Base-by-base conservation (phyloP, 2,329 filamentous ascomycete genomes). In the Niveomyces coronatus region DNA sequence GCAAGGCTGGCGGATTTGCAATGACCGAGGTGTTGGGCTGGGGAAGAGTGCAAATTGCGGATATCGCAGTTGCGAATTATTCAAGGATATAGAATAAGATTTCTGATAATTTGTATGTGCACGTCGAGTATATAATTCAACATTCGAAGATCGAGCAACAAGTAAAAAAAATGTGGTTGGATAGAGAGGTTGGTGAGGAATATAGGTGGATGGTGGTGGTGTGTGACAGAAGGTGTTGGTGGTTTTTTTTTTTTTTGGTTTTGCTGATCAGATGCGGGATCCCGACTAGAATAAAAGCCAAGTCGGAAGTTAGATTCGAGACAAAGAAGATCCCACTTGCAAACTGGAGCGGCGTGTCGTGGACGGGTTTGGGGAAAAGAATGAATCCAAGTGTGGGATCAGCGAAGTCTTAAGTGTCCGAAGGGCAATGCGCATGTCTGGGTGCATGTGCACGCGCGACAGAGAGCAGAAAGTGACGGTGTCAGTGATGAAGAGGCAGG, bases 321-420 rank as follows among this genome's bases (percentile, higher is more conserved):
- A 57, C 51, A 53, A n/a, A 52, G 49, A 53, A 56, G 50, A 58
- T 55, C 52, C 49, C 22, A 15, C 18, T 32, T 30, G 30, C n/a
- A 13, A 31, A n/a, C 32, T 35, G 19, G 35, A 34, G 28, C 26
- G 31, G 35, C 28, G 31, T 38, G 28, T 36, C 31, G 40, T 34
- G 30, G 40, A 37, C 34, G 33, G 33, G 40, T 37, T 34, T n/a
- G n/a, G 35, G 35, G 35, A 33, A 31, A 36, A 35, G 18, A 35
- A 17, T 35, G 34, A 42, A 39, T 35, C 40, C 40, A 42, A 42
- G 35, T 42, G 57, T 65, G 68, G 70, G 70, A 74, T 74, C 70
- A 71, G 68, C 70, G 65, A 67, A 64, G 65, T 71, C 59, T 73
- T 73, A 73, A 70, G 69, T 72, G 67, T 65, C 62, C 52, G 49